Conservation (phyloP, 2,329 filamentous ascomycete genomes). For the Sarocladium oryzae region DNA sequence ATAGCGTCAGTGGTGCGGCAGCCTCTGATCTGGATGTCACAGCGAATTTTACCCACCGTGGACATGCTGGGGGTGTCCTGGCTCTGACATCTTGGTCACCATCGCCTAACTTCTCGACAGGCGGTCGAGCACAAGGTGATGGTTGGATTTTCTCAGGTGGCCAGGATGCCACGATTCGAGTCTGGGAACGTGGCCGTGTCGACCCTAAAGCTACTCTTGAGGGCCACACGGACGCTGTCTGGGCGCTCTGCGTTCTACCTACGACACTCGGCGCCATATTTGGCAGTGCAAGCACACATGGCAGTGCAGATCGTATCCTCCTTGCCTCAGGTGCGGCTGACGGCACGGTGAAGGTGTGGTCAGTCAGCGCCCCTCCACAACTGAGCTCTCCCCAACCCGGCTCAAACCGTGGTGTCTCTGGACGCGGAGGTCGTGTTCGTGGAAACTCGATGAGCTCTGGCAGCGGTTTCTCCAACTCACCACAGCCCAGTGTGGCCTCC, state of each 20-base stretch:
- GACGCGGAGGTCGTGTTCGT: conserved; percentile 65
- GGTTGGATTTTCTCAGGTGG: conserved; percentile 99
- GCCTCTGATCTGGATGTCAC: conserved; percentile 81
- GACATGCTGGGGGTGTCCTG: conserved; percentile 85
- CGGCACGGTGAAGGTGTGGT: conserved; percentile 88
- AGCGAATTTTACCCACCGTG: conserved; percentile 91
- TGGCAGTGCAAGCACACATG: conserved; percentile 66
- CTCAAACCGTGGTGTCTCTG: conserved; percentile 47
- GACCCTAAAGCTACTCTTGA: conserved; percentile 93
- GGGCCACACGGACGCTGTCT: conserved; percentile 91
- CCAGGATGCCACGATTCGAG: conserved; percentile 84
- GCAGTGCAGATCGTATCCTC: conserved; percentile 76
- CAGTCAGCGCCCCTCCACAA: conserved; percentile 84
- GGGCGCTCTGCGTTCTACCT: conserved; percentile 89
- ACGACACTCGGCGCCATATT: conserved; percentile 76
- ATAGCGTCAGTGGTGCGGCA: conserved; percentile 41
- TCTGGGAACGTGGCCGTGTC: conserved; percentile 92
- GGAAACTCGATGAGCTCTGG: conserved; percentile 93
- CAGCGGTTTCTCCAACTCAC: conserved; percentile 82
- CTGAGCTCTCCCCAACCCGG: conserved; percentile 73
- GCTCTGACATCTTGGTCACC: conserved; percentile 82
- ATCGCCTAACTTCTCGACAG: conserved; percentile 81
- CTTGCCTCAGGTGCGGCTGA: conserved; percentile 90
- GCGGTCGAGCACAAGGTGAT: conserved; percentile 80
- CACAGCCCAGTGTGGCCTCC: conserved; percentile 81